Conservation (phyloP, 176 grass and related monocot species). For the Phragmites australis region DNA sequence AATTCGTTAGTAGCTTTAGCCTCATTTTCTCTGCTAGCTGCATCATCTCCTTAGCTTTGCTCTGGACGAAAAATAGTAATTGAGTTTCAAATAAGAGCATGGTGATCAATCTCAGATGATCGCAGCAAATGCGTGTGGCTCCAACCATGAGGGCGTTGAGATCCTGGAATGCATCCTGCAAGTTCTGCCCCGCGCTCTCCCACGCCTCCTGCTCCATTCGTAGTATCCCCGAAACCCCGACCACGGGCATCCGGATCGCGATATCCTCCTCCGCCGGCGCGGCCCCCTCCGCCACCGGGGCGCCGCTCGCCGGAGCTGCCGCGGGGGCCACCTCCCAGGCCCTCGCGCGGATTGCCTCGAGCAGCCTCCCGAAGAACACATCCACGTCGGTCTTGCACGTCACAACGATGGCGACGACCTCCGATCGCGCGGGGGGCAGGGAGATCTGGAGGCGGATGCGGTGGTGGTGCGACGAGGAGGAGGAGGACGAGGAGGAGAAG, state of each 20-base stretch:
- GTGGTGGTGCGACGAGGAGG: slow-evolving; percentile 44
- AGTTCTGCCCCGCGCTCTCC: slow-evolving; percentile 93
- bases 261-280: slow-evolving; percentile 41
- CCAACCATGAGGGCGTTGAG: slow-evolving; percentile 96
- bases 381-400: slow-evolving; percentile 83
- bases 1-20: slow-evolving; percentile 74
- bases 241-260: slow-evolving; percentile 72
- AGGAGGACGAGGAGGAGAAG: slow-evolving; percentile 32
- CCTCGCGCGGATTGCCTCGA: slow-evolving; percentile 78
- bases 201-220: slow-evolving; percentile 95
- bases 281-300: slow-evolving; percentile 21
- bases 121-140: neutral
- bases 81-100: slow-evolving; percentile 22
- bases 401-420: slow-evolving; percentile 71
- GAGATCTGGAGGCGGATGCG: slow-evolving; percentile 79
- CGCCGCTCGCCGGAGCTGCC: slow-evolving; percentile 31
- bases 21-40: slow-evolving; percentile 95
- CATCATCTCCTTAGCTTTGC: slow-evolving; percentile 99
- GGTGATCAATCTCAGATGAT: slow-evolving; percentile 1
- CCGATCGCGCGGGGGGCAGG: slow-evolving; percentile 55
- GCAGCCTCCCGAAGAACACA: slow-evolving; percentile 75
- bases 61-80: slow-evolving; percentile 38
- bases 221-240: slow-evolving; percentile 86
- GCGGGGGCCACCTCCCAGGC: slow-evolving; percentile 59
- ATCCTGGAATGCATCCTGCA: slow-evolving; percentile 98